Base-by-base conservation (phyloP, 495 filamentous ascomycete genomes). In the Hyaloscypha hepaticicola region DNA sequence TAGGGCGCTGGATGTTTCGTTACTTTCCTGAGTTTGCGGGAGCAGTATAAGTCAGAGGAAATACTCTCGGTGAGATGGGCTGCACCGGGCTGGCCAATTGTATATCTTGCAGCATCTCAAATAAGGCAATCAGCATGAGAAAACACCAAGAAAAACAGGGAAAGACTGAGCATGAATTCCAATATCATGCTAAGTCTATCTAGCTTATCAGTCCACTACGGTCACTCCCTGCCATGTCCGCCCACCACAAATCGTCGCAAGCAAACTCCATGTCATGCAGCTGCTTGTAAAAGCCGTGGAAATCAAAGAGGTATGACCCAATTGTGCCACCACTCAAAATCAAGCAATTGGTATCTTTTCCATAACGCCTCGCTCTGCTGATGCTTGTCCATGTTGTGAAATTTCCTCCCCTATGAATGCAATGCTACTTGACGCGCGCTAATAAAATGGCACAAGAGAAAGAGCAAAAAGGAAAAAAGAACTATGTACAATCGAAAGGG, bases 311-410 rank as follows among this genome's bases (percentile, higher is more conserved):
- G 19, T 45, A 11, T 45, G 38, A 45, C 38, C 38, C 25, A 14
- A 53, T 53, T 25, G 21, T 19, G 50, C 50, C 50, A 27, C 3
- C 50, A 45, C 50, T 21, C 0, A 53, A 38, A 58, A 26, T n/a
- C 16, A 41, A 38, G 21, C 27, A 34, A 34, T 19, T 28, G 56
- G 24, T 31, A 31, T 41, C 26, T 12, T 38, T 29, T 31, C 56
- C 33, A 11, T 22, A 58, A 58, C 56, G 29, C 56, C 56, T 58
- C 33, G 56, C 56, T 58, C 31, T 31, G 24, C 41, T 58, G 28
- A 24, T 58, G 9, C 28, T 22, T 24, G n/a, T 3, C 19, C n/a
- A n/a, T 22, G n/a, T 19, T n/a, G n/a, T n/a, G n/a, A 31, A 31
- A 22, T 33, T 21, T 34, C 56, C 55, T n/a, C 55, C 55, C 38